These are phyloP conservation scores for Quercus aquifolioides DNA, from an alignment of 306 rosid genomes.

Conservation along the genomic window DNA sequence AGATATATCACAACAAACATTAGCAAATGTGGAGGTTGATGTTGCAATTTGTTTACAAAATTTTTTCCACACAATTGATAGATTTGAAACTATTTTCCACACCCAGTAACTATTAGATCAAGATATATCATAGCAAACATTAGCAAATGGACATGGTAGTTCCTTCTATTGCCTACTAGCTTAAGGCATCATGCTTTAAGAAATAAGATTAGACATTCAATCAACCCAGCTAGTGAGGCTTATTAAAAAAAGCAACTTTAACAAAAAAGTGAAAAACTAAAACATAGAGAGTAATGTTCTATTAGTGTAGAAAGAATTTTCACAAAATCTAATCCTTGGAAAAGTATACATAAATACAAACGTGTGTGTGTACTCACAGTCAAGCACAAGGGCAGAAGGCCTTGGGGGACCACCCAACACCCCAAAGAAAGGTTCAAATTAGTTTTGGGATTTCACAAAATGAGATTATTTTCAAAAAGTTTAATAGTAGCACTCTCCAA, in stretches of 20 bases:
- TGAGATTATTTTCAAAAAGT: no score
- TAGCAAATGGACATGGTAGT: background rate
- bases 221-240: background rate
- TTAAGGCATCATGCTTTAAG: background rate
- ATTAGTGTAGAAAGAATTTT: background rate
- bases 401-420: no score
- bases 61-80: background rate
- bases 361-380: no score
- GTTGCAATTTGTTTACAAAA: background rate
- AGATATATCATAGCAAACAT: background rate
- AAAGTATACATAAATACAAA: no score
- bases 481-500: no score
- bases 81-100: background rate
- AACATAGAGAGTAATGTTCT: background rate
- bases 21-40: background rate
- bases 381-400: no score
- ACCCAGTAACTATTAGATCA: background rate
- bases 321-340: background rate
- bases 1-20: background rate
- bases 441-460: no score
- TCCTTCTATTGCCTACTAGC: background rate
- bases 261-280: no score
- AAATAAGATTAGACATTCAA: background rate
- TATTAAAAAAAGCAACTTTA: no score
- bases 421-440: no score